phyloP scores from a whole-genome alignment of 306 rosid species.

The Pyrus betulifolia region DNA sequence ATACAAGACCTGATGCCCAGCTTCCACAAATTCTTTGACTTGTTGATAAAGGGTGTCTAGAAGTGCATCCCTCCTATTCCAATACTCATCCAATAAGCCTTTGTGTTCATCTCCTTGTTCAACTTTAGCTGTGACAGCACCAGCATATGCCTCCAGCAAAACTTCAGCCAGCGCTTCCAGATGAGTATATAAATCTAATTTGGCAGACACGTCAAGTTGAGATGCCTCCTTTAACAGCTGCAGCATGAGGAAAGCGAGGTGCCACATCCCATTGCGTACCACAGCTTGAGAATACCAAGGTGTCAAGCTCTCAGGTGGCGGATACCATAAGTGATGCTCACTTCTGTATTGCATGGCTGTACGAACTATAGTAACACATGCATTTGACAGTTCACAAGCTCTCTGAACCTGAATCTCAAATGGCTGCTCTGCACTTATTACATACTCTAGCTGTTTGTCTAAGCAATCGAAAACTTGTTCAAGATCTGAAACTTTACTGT shows the following conservation, averaged over 20 bases:
- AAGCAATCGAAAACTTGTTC: slow-evolving; percentile 76
- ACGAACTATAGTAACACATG: slow-evolving; percentile 60
- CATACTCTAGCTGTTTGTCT: slow-evolving; percentile 70
- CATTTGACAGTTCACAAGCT: slow-evolving; percentile 88
- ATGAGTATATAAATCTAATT: slow-evolving; percentile 55
- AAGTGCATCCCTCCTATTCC: slow-evolving; percentile 82
- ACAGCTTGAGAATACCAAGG: slow-evolving; percentile 87
- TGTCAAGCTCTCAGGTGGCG: slow-evolving; percentile 84
- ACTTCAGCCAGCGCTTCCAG: slow-evolving; percentile 74
- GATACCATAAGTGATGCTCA: slow-evolving; percentile 87
- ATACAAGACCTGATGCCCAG: slow-evolving; percentile 44
- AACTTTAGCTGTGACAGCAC: slow-evolving; percentile 79
- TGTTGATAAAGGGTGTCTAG: slow-evolving; percentile 63
- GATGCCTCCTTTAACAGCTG: slow-evolving; percentile 63
- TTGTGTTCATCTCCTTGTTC: slow-evolving; percentile 71
- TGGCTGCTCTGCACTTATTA: slow-evolving; percentile 60
- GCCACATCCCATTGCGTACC: slow-evolving; percentile 82
- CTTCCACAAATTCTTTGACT: slow-evolving; percentile 49
- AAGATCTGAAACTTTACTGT: slow-evolving; percentile 92
- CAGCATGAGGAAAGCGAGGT: slow-evolving; percentile 62
- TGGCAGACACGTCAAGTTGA: slow-evolving; percentile 51
- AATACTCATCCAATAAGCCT: slow-evolving; percentile 69
- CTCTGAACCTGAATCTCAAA: slow-evolving; percentile 61
- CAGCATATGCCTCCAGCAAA: slow-evolving; percentile 79
- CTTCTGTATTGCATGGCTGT: slow-evolving; percentile 62